Evolutionary conservation across 2,329 filamentous ascomycete genomes (phyloP).

Genomic region (Aspergillus tanneri): DNA sequence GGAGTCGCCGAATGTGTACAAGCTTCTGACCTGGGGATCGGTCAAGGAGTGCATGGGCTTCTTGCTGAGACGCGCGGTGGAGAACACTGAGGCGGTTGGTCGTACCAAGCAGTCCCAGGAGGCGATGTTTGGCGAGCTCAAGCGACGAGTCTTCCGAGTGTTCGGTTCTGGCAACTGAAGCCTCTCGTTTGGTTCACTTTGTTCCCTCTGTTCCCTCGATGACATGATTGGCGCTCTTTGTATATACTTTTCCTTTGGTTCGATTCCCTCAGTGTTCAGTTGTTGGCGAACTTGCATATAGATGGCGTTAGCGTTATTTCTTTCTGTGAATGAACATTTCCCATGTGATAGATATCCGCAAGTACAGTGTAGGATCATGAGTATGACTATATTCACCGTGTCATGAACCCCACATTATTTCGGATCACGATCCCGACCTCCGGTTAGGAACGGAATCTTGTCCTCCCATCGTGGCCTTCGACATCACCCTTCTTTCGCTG

Average conservation of each 20-base stretch:
- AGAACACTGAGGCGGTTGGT: slow-evolving; percentile 66
- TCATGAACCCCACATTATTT: too few relatives aligned
- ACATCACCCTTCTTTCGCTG: too few relatives aligned
- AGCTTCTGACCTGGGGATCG: slow-evolving; percentile 61
- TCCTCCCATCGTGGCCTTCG: too few relatives aligned
- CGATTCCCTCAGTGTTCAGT: slow-evolving; percentile 21
- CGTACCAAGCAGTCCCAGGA: slow-evolving; percentile 49
- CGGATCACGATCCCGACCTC: too few relatives aligned
- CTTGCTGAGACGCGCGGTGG: slow-evolving; percentile 64
- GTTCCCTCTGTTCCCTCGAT: slow-evolving; percentile 3
- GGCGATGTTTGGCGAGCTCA: slow-evolving; percentile 38
- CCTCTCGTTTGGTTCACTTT: slow-evolving; percentile 7
- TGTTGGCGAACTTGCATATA: slow-evolving; percentile 27
- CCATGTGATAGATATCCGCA: too few relatives aligned
- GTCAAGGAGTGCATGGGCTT: slow-evolving; percentile 62
- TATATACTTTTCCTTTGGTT: slow-evolving; percentile 9
- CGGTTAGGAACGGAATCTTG: too few relatives aligned
- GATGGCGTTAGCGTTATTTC: slow-evolving; percentile 22
- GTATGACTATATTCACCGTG: too few relatives aligned
- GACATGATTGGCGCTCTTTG: slow-evolving; percentile 6
- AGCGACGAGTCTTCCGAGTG: slow-evolving; percentile 29
- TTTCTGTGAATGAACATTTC: too few relatives aligned
- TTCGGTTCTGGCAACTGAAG: slow-evolving; percentile 25
- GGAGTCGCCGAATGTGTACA: slow-evolving; percentile 53
- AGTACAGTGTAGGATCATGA: too few relatives aligned